Evolutionary conservation across 192 early-diverging fungal genomes (phyloP).

Genomic region (Linnemannia zychae): DNA sequence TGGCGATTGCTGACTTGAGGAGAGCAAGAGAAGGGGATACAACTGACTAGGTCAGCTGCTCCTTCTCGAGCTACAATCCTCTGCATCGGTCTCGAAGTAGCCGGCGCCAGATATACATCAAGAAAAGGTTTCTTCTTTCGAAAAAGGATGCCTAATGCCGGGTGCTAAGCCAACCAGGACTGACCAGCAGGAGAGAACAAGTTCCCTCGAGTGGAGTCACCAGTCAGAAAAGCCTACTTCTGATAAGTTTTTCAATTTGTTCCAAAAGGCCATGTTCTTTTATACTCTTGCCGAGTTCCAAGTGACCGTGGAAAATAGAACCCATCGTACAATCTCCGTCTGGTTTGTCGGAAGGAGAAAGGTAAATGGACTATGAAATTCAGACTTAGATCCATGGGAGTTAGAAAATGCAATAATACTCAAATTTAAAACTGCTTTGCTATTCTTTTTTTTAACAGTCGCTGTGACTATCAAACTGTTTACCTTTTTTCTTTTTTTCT

Average conservation of each 20-base stretch:
- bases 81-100: constrained; percentile 55
- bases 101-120: constrained; percentile 61
- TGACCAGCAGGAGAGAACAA: constrained; percentile 18
- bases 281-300: not conserved
- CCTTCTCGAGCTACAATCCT: constrained; percentile 35
- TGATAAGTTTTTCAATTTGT: constrained; percentile 6
- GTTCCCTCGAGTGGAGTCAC: constrained; percentile 21
- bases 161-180: constrained; percentile 44
- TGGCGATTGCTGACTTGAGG: constrained; percentile 44
- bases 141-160: constrained; percentile 59
- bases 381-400: not conserved
- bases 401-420: not conserved
- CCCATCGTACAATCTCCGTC: not conserved
- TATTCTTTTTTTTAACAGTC: not conserved
- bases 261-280: not conserved
- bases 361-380: not conserved
- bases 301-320: not conserved
- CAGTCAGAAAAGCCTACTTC: constrained; percentile 42
- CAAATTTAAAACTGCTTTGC: not conserved
- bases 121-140: constrained; percentile 14
- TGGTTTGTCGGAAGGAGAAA: not conserved
- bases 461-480: constrained; percentile 28
- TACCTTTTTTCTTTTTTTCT: constrained; percentile 20
- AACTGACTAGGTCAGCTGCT: no score
- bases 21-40: constrained; percentile 28